These are phyloP conservation scores for Amaranthus palmeri DNA, from an alignment of 148 eudicot species.

Conservation along the genomic window DNA sequence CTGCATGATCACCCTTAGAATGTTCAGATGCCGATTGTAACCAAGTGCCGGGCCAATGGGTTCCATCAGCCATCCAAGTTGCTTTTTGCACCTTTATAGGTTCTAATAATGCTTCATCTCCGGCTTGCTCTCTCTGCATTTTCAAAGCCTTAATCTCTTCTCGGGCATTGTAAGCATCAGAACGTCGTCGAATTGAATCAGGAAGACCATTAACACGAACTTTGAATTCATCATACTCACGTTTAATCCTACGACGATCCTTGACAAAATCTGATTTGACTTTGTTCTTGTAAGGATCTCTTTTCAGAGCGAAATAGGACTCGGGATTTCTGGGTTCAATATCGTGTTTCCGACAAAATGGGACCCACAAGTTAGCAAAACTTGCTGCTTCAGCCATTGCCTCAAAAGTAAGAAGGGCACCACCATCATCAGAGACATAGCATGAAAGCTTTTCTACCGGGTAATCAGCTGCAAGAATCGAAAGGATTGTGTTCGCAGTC, in stretches of 20 bases:
- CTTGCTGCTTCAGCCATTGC: constrained; percentile 99
- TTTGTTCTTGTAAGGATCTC: constrained; percentile 85
- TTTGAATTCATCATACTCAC: constrained; percentile 95
- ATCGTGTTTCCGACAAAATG: constrained; percentile 78
- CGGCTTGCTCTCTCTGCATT: constrained; percentile 58
- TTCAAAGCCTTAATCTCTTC: constrained; percentile 89
- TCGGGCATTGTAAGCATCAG: constrained; percentile 86
- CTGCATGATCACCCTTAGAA: constrained; percentile 88
- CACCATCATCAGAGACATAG: constrained; percentile 94
- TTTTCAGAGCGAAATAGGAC: constrained; percentile 64
- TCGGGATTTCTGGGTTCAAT: constrained; percentile 95
- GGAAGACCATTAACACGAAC: constrained; percentile 88
- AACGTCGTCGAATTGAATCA: constrained; percentile 78
- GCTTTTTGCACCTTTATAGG: constrained; percentile 62
- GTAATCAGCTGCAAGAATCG: constrained; percentile 80
- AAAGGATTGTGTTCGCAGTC: constrained; percentile 82
- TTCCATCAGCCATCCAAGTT: constrained; percentile 95
- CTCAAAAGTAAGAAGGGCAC: constrained; percentile 82
- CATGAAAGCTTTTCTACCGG: constrained; percentile 93
- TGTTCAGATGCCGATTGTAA: constrained; percentile 56
- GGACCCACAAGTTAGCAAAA: constrained; percentile 90
- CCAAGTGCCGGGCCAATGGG: constrained; percentile 99
- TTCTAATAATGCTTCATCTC: constrained; percentile 47
- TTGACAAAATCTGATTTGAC: constrained; percentile 75
- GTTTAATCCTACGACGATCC: constrained; percentile 87